Conservation (phyloP, 2,329 filamentous ascomycete species). For the Xylaria digitata region DNA sequence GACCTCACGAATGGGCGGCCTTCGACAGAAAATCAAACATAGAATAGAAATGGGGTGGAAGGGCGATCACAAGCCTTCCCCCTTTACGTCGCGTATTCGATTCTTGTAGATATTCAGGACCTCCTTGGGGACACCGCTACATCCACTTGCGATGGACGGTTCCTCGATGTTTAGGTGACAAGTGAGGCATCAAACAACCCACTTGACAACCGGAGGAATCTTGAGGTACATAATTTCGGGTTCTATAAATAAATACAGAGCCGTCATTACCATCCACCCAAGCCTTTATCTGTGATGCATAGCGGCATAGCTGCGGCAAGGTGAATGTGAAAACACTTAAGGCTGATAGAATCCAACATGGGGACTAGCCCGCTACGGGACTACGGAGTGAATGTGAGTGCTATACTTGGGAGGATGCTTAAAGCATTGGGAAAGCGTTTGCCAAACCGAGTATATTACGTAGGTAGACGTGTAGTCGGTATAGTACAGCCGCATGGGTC, state of each 20-base stretch:
- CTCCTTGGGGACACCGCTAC: neutral
- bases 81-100: constrained; percentile 30
- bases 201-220: constrained; percentile 7
- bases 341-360: neutral
- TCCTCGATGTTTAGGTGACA: constrained; percentile 15
- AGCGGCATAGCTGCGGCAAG: neutral
- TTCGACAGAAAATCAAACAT: neutral
- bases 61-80: neutral
- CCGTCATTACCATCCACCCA: neutral
- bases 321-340: neutral
- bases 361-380: neutral
- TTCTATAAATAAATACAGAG: constrained; percentile 9
- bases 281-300: neutral
- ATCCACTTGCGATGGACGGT: neutral
- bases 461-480: neutral
- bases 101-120: constrained; percentile 37
- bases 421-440: neutral
- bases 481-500: neutral
- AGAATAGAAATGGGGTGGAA: constrained; percentile 5
- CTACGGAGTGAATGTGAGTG: neutral
- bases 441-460: neutral
- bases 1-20: neutral
- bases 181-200: constrained; percentile 11
- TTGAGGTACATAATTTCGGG: constrained; percentile 16
- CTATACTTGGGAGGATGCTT: neutral